These are phyloP conservation scores for Gossypium mustelinum DNA, from an alignment of 345 rosid species.

Conservation along the genomic window DNA sequence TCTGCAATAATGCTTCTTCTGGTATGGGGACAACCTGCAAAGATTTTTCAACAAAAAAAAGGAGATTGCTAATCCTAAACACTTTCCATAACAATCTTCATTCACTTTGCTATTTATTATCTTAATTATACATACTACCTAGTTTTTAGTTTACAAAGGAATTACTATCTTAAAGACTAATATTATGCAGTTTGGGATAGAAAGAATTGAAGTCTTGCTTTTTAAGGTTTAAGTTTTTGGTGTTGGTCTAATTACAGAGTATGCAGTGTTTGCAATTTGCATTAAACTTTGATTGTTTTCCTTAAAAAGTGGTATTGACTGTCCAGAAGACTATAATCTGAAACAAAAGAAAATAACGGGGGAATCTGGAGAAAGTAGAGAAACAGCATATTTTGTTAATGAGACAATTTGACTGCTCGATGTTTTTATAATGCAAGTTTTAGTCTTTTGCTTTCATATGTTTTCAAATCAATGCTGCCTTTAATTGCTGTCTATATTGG, in stretches of 20 bases:
- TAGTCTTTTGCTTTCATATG: conserved; percentile 5
- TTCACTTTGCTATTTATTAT: neutral
- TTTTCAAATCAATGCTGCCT: neutral
- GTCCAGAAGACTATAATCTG: neutral
- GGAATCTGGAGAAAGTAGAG: conserved; percentile 16
- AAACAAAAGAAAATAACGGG: neutral
- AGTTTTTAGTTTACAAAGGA: neutral
- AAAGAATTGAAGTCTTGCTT: neutral
- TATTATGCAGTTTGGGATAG: neutral
- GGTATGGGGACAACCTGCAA: conserved; percentile 21
- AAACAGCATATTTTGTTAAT: neutral
- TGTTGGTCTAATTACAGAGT: neutral
- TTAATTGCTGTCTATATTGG: neutral
- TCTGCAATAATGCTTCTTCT: conserved; percentile 20
- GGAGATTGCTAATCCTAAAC: conserved; percentile 7
- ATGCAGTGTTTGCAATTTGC: neutral
- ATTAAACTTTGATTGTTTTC: neutral
- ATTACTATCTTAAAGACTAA: neutral
- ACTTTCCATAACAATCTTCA: neutral
- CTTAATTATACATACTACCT: too few species aligned
- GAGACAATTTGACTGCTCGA: conserved; percentile 13
- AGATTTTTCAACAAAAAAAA: conserved; percentile 15
- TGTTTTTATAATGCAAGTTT: neutral
- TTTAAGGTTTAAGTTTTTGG: neutral
- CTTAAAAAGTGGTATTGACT: neutral